Base-by-base conservation (phyloP, 345 rosid genomes). In the thale cress (Arabidopsis thaliana) region DNA sequence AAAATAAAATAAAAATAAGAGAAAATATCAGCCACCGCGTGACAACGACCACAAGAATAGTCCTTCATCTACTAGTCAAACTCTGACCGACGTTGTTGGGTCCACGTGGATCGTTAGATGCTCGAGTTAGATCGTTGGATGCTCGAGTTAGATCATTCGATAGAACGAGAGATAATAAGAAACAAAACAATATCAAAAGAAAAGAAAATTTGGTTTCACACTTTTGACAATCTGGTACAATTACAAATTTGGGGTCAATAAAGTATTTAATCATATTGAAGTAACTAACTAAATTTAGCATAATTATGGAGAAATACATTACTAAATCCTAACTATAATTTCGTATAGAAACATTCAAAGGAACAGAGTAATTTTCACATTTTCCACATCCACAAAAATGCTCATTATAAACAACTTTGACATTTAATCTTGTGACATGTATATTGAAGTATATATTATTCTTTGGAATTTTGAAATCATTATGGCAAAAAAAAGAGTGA, bases 41-140 rank as follows among this genome's bases (percentile, higher is more conserved):
- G 73, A 67, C 36, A 67, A 59, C 73, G 73, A 49, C 79, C 73
- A 67, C 8, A 28, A 30, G 20, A 16, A 20, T 28, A n/a, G 16
- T 75, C 24, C 28, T 59, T 38, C 41, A 75, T 60, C 69, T 53
- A 68, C 79, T 59, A 62, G 74, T 75, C 79, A 75, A 75, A 28
- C 45, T 75, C 59, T 59, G 67, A 75, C 67, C 36, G 30, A 25
- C 38, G 24, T 14, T 23, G 28, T 44, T 74, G 69, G n/a, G 55
- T 38, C 65, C 70, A 63, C 71, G 16, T 73, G 10, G 67, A 50
- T 59, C 12, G 61, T 49, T 11, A 53, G 40, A 50, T 66, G 65
- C 14, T 58, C 34, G 34, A 7, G 34, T 23, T 58, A 10, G 5
- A n/a, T 55, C 5, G 4, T 42, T 13, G 23, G 24, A 67, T 51